Evolutionary conservation across 306 rosid species (phyloP).

Genomic region (Quercus mongolica): DNA sequence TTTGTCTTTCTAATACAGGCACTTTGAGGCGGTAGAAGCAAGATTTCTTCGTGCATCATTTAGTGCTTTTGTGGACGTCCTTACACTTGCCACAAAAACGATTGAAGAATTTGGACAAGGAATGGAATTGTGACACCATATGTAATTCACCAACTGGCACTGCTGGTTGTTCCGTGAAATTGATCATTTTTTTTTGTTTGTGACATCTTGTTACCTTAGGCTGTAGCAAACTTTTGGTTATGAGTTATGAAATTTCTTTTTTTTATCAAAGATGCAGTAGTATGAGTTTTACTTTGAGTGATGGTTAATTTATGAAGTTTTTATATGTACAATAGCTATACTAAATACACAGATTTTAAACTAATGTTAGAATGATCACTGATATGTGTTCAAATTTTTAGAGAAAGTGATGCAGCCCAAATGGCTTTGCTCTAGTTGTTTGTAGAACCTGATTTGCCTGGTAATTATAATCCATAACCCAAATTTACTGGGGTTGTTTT

Average conservation of each 20-base stretch:
- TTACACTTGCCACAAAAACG: constrained; percentile 74
- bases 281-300: background rate
- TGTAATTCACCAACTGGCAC: background rate
- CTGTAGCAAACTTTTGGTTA: background rate
- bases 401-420: background rate
- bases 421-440: background rate
- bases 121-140: constrained; percentile 39
- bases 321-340: background rate
- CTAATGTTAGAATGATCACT: no score
- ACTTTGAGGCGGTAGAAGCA: constrained; percentile 84
- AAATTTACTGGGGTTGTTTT: no score
- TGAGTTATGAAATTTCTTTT: background rate
- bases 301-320: background rate
- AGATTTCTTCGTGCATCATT: constrained; percentile 90
- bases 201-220: background rate
- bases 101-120: constrained; percentile 81
- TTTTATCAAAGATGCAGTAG: background rate
- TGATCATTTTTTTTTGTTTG: background rate
- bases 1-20: constrained; percentile 41
- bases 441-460: background rate
- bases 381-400: no score
- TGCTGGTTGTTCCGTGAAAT: background rate
- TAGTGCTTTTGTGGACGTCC: constrained; percentile 75
- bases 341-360: background rate
- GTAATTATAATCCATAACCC: no score